Base-by-base conservation (phyloP, 2,329 filamentous ascomycete genomes). In the Celoporthe dispersa region DNA sequence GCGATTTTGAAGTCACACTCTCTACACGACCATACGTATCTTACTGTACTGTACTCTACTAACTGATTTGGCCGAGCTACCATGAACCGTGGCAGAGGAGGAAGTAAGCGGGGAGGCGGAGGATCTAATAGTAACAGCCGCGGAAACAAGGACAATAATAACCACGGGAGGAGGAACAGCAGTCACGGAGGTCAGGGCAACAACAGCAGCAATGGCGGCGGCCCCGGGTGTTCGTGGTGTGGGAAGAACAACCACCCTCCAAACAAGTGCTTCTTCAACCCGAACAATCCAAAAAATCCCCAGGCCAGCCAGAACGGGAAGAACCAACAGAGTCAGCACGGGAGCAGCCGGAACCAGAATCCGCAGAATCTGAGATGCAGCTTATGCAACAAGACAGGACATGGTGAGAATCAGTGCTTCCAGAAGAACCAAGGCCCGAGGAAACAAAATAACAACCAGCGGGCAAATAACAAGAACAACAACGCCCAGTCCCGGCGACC, bases 351-450 rank as follows among this genome's bases (percentile, higher is more conserved):
- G 22, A 62, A 41, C 16, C 60, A 62, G 33, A 39, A 41, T 3
- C 9, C 33, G 33, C 57, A 37, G 31, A 60, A 31, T 28, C 6
- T 31, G 33, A 60, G 19, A 19, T 64, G 62, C 62, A 35, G 2
- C 2, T 12, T 33, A 6, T 64, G 62, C 41, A 28, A 64, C 12
- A 64, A 64, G 28, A 39, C 53, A n/a, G 68, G 63, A 25, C 68
- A 69, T 12, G 25, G 37, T 0, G 44, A 41, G 48, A 33, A 22
- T 19, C 37, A 9, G 22, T 66, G 67, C 63, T 66, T 39, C n/a
- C 48, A 60, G 41, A 69, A 53, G 41, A 60, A 39, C n/a, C 22
- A 31, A 3, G 31, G n/a, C 5, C 5, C 28, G 33, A 63, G 28
- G n/a, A 44, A 63, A 19, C 60, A 44, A 63, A 63, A 63, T 16